Evolutionary conservation across 2,329 filamentous ascomycete genomes (phyloP).

Genomic region (Alternaria tenuissima): DNA sequence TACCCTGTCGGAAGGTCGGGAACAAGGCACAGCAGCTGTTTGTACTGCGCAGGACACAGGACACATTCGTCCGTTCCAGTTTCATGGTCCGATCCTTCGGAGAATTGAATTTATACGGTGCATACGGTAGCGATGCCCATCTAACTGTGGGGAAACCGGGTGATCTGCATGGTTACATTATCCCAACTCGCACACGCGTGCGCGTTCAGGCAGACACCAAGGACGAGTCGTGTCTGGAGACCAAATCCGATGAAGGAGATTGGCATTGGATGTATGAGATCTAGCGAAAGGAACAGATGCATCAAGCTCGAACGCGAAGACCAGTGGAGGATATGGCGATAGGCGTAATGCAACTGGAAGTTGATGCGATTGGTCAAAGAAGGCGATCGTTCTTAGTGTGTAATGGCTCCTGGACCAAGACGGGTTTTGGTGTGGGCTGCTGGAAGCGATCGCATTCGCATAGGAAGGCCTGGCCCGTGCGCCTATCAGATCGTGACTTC

Average conservation of each 20-base stretch:
- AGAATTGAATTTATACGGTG: background rate
- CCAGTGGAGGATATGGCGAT: background rate
- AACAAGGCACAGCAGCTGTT: background rate
- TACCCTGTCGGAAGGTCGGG: background rate
- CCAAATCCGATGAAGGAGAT: background rate
- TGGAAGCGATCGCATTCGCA: constrained; percentile 2
- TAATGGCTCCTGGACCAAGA: background rate
- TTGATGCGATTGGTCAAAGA: background rate
- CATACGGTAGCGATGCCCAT: background rate
- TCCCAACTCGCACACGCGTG: background rate
- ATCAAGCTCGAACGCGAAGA: background rate
- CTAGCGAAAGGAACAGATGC: background rate
- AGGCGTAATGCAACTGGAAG: background rate
- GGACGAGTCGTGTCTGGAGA: background rate
- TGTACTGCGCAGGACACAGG: background rate
- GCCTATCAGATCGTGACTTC: constrained; percentile 22
- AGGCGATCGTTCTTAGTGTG: background rate
- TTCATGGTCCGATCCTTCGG: background rate
- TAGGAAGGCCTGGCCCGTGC: constrained; percentile 11
- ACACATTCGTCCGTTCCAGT: background rate
- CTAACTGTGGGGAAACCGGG: background rate
- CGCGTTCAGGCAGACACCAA: background rate
- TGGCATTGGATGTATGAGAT: background rate
- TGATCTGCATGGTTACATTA: background rate
- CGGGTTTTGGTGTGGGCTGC: background rate